phyloP scores from a whole-genome alignment of 345 rosid species.

The Heritiera littoralis region DNA sequence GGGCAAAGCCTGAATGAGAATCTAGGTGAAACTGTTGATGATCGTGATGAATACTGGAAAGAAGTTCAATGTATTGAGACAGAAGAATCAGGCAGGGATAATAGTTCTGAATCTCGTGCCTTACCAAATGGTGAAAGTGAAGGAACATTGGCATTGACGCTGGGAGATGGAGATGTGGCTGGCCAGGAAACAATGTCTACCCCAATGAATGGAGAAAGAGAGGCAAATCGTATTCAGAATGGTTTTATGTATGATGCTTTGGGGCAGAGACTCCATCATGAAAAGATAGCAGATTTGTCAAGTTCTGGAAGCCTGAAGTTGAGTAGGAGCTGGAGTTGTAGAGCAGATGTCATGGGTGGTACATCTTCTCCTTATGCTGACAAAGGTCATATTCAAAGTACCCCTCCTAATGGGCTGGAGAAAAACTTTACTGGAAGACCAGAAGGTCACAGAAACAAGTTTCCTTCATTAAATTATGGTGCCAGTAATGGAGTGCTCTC shows the following conservation, averaged over 20 bases:
- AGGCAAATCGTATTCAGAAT: conserved; percentile 39
- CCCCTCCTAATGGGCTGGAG: conserved; percentile 66
- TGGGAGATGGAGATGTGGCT: conserved; percentile 34
- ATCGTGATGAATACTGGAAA: conserved; percentile 74
- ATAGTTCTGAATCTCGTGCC: conserved; percentile 32
- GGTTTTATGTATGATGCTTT: conserved; percentile 43
- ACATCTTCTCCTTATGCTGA: conserved; percentile 32
- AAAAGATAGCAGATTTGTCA: conserved; percentile 33
- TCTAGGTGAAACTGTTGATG: conserved; percentile 36
- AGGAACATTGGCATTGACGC: conserved; percentile 32
- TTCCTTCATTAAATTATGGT: conserved; percentile 43
- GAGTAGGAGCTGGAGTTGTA: conserved; percentile 58
- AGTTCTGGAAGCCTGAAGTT: conserved; percentile 51
- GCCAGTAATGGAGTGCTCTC: conserved; percentile 36
- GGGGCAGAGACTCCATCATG: conserved; percentile 54
- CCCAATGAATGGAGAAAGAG: conserved; percentile 40
- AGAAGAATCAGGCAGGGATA: conserved; percentile 47
- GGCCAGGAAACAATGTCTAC: conserved; percentile 30
- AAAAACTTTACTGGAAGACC: conserved; percentile 70
- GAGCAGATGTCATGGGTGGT: conserved; percentile 49
- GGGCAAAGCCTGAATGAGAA: conserved; percentile 38
- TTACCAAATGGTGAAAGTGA: conserved; percentile 41
- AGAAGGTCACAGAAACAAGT: conserved; percentile 42
- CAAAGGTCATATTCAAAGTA: conserved; percentile 40
- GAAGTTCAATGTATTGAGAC: conserved; percentile 83